A percentile compares a stretch with the other conserved stretches of the same genome.
phyloP scores from a whole-genome alignment of 2,329 filamentous ascomycete species.

The Apiospora kogelbergensis region DNA sequence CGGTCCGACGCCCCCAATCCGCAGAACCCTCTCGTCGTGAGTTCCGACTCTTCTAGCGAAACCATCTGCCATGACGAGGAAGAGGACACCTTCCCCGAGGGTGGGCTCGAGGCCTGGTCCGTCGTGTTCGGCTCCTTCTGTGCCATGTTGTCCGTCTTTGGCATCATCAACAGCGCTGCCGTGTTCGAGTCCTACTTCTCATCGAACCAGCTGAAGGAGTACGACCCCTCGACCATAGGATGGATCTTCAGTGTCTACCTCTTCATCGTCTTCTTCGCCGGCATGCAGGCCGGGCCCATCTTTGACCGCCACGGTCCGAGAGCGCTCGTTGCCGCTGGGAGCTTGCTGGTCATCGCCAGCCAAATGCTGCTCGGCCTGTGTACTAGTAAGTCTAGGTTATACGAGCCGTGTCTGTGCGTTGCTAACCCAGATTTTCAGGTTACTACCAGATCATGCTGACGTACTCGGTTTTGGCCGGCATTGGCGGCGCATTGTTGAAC shows the following conservation, averaged over 20 bases:
- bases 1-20: neutral
- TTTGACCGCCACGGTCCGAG: slow-evolving; percentile 48
- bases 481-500: slow-evolving; percentile 16
- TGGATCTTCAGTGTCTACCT: slow-evolving; percentile 50
- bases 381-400: neutral
- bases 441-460: slow-evolving; percentile 17
- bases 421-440: neutral
- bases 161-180: slow-evolving; percentile 49
- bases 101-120: slow-evolving; percentile 11
- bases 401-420: neutral
- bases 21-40: neutral
- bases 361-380: slow-evolving; percentile 15
- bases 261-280: slow-evolving; percentile 44
- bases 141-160: slow-evolving; percentile 19
- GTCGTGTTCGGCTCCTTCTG: slow-evolving; percentile 11
- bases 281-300: slow-evolving; percentile 44
- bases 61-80: neutral
- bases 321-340: slow-evolving; percentile 38
- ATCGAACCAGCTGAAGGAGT: slow-evolving; percentile 41
- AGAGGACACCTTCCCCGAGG: slow-evolving; percentile 11
- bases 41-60: neutral
- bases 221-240: slow-evolving; percentile 44
- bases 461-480: slow-evolving; percentile 14
- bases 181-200: slow-evolving; percentile 47
- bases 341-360: slow-evolving; percentile 19